Evolutionary conservation across 1,284 basidiomycete species (phyloP).

Genomic region (Rhodotorula sp.): DNA sequence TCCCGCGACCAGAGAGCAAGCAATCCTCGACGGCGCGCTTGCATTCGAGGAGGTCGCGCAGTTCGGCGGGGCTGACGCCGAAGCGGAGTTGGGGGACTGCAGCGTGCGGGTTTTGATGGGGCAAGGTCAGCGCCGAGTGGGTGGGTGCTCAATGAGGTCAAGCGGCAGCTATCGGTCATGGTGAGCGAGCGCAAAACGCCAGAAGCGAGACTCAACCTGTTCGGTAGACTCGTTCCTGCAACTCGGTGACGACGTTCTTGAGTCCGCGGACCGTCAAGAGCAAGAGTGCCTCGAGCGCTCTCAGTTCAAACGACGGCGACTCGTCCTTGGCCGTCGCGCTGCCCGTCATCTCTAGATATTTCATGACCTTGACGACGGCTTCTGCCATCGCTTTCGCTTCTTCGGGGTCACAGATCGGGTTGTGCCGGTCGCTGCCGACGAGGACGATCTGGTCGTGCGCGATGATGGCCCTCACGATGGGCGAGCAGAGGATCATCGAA

Average conservation of each 20-base stretch:
- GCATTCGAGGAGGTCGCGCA: conserved; percentile 33
- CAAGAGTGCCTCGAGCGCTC: conserved; percentile 34
- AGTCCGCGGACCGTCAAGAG: conserved; percentile 32
- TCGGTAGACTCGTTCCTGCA: conserved; percentile 31
- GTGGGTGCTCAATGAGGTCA: too few species aligned
- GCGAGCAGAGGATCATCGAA: conserved; percentile 30
- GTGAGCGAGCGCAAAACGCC: neutral
- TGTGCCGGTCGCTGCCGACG: conserved; percentile 26
- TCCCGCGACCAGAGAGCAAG: conserved; percentile 21
- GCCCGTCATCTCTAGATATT: conserved; percentile 21
- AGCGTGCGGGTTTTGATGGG: neutral
- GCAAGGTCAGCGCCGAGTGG: too few species aligned
- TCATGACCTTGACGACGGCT: conserved; percentile 22
- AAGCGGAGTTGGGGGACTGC: conserved; percentile 25
- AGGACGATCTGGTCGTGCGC: conserved; percentile 20
- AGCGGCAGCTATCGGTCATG: neutral
- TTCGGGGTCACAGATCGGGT: conserved; percentile 30
- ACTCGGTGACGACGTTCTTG: conserved; percentile 18
- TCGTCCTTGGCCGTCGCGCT: conserved; percentile 9
- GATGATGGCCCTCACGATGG: conserved; percentile 35
- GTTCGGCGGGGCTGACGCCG: conserved; percentile 27
- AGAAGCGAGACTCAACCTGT: neutral
- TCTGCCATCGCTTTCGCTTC: conserved; percentile 17
- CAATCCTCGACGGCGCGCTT: conserved; percentile 34
- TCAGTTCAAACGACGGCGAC: conserved; percentile 26